Conservation (phyloP, 768 basidiomycete species). For the Steccherinum ochraceum region DNA sequence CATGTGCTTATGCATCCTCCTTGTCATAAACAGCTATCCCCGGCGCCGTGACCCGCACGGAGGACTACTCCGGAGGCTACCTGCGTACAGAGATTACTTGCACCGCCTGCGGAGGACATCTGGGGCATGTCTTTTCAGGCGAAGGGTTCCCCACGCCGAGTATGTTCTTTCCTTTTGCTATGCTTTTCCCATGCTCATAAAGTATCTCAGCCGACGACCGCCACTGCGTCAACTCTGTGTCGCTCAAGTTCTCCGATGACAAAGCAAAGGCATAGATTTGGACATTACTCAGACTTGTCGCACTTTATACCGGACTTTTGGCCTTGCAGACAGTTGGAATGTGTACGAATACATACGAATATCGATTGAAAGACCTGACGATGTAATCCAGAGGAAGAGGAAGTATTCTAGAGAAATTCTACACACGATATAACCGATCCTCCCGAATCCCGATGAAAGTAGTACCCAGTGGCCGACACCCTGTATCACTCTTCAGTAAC, state of each 20-base stretch:
- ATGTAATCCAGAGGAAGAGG: no score
- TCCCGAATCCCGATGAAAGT: no score
- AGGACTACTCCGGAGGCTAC: slow-evolving; percentile 63
- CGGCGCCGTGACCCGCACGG: slow-evolving; percentile 77
- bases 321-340: no score
- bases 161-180: slow-evolving; percentile 31
- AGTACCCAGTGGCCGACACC: slow-evolving; percentile 99
- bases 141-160: slow-evolving; percentile 80
- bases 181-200: not conserved
- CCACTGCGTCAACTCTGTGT: slow-evolving; percentile 88
- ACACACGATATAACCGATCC: no score
- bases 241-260: slow-evolving; percentile 66
- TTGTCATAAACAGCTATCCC: slow-evolving; percentile 74
- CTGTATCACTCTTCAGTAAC: slow-evolving; percentile 81
- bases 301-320: no score
- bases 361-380: no score
- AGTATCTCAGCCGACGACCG: slow-evolving; percentile 61
- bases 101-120: slow-evolving; percentile 85
- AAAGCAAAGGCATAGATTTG: not conserved
- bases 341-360: no score
- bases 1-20: no score
- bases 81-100: slow-evolving; percentile 83
- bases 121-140: slow-evolving; percentile 94
- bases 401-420: no score
- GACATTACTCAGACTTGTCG: no score